phyloP scores from a whole-genome alignment of 1,139 yeast genomes.

The Lizanozyma gosingica region DNA sequence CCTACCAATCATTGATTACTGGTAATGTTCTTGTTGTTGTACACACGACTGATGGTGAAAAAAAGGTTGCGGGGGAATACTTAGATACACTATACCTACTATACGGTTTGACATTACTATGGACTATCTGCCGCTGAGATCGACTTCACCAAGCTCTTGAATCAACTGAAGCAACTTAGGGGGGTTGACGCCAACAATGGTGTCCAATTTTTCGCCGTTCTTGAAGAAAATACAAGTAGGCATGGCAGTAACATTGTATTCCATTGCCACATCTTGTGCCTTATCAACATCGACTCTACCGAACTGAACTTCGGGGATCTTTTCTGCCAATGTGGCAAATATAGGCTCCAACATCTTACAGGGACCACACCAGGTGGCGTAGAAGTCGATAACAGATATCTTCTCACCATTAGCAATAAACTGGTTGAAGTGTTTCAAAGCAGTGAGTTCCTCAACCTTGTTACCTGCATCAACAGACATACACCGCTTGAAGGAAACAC shows the following conservation, averaged over 20 bases:
- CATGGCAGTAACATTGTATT: conserved; percentile 25
- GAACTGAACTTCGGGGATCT: conserved; percentile 31
- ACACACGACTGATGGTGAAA: no score
- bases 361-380: conserved; percentile 42
- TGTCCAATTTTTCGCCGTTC: conserved; percentile 20
- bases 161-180: conserved; percentile 18
- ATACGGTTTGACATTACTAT: no score
- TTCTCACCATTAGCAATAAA: conserved; percentile 15
- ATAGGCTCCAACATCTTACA: conserved; percentile 37
- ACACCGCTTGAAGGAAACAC: neutral
- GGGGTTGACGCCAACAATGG: conserved; percentile 26
- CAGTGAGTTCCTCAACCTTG: conserved; percentile 2
- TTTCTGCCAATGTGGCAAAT: conserved; percentile 24
- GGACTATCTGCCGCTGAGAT: neutral
- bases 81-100: no score
- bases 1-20: no score
- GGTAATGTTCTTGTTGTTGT: no score
- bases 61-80: no score
- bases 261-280: conserved; percentile 22
- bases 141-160: conserved; percentile 7
- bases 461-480: conserved; percentile 1
- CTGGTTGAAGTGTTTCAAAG: conserved; percentile 11
- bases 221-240: conserved; percentile 27
- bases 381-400: conserved; percentile 30
- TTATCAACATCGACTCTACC: conserved; percentile 30